A percentile compares a stretch with the other conserved stretches of the same genome.
Conservation (phyloP, 306 rosid species). For the Herpetospermum pedunculosum region DNA sequence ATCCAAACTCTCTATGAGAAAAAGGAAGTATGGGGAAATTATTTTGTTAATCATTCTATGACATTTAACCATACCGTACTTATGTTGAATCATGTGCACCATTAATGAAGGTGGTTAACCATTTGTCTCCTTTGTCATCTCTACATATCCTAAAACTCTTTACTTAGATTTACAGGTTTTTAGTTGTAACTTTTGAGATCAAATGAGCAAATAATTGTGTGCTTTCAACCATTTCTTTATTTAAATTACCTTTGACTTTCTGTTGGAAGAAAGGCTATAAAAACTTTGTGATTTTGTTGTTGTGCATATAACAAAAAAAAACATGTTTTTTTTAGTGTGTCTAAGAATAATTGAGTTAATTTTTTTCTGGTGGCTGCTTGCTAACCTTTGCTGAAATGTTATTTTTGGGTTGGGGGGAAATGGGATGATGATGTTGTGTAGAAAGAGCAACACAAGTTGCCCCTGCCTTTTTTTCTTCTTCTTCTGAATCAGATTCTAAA, state of each 20-base stretch:
- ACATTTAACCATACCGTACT: background rate
- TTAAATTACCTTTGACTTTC: too few species aligned
- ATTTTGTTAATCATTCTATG: background rate
- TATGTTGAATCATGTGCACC: background rate
- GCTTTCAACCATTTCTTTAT: background rate
- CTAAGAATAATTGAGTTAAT: too few species aligned
- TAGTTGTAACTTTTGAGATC: background rate
- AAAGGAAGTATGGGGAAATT: background rate
- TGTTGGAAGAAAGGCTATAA: too few species aligned
- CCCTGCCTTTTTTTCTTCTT: background rate
- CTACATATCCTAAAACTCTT: background rate
- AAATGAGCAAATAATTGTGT: background rate
- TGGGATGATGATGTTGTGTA: conserved; percentile 2
- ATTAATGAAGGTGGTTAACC: background rate
- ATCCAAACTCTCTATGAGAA: background rate
- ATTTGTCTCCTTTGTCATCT: background rate
- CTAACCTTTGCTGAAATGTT: background rate
- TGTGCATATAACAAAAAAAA: too few species aligned
- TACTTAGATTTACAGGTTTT: background rate
- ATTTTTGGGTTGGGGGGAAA: background rate
- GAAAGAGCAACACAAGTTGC: conserved; percentile 5
- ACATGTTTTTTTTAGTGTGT: too few species aligned
- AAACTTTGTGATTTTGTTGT: too few species aligned
- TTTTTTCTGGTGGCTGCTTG: too few species aligned
- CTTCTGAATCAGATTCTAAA: background rate